These are phyloP conservation scores for Anacardium occidentale DNA, from an alignment of 345 rosid species.

Conservation along the genomic window DNA sequence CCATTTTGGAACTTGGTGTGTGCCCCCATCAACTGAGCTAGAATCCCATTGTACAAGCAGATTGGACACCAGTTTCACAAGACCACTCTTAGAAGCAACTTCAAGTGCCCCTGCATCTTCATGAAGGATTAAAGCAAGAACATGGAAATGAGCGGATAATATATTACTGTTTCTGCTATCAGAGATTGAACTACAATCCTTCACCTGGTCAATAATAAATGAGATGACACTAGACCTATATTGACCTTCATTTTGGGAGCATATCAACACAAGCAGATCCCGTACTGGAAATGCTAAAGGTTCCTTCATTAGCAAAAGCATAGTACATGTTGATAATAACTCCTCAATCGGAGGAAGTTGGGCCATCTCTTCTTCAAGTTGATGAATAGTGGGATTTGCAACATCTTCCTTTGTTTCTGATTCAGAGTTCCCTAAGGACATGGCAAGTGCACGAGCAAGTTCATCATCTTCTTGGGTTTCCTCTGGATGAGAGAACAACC, in stretches of 20 bases:
- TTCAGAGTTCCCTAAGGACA: slow-evolving; percentile 91
- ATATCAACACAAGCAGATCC: slow-evolving; percentile 78
- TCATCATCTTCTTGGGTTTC: slow-evolving; percentile 95
- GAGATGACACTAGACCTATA: slow-evolving; percentile 72
- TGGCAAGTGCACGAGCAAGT: slow-evolving; percentile 97
- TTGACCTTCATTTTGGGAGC: slow-evolving; percentile 87
- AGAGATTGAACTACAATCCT: slow-evolving; percentile 48
- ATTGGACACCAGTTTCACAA: slow-evolving; percentile 71
- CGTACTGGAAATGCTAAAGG: slow-evolving; percentile 85
- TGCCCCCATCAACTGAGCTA: slow-evolving; percentile 47
- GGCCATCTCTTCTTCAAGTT: slow-evolving; percentile 68
- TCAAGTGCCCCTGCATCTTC: slow-evolving; percentile 87
- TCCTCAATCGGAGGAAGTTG: slow-evolving; percentile 90
- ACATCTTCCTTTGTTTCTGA: slow-evolving; percentile 64
- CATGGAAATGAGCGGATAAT: slow-evolving; percentile 73
- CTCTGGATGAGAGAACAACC: slow-evolving; percentile 94
- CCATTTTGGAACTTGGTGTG: slow-evolving; percentile 75
- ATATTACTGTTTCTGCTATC: slow-evolving; percentile 51
- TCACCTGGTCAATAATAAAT: slow-evolving; percentile 70
- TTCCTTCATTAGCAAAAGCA: slow-evolving; percentile 89
- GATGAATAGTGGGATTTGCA: slow-evolving; percentile 41
- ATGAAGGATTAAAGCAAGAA: slow-evolving; percentile 87
- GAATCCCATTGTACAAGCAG: slow-evolving; percentile 76
- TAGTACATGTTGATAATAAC: slow-evolving; percentile 76
- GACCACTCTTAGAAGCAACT: slow-evolving; percentile 68